Evolutionary conservation across 1,284 basidiomycete species (phyloP), one percentile per base, ranked within the genome.

Genomic region (Ceratorhiza oryzae-sativae): DNA sequence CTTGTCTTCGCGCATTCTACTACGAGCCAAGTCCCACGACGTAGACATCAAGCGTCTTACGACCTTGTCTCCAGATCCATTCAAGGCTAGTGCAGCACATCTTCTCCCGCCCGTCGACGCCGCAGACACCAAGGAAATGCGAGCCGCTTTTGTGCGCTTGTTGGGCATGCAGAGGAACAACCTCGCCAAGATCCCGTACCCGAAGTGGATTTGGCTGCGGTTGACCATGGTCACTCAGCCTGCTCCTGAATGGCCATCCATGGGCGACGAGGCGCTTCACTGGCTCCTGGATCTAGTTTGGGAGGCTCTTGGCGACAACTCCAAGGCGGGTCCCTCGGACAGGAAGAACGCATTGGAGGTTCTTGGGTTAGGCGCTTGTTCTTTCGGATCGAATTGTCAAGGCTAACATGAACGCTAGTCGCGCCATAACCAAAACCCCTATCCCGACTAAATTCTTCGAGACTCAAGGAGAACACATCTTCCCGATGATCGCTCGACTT

Each of bases 141-240:
- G 45, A 56, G 36, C 63, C 20, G 63, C 63, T 20, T 68, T 68
- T 34, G 63, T 55, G 10, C 63, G 63, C 36, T 39, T 68, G 12
- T 32, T 68, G 36, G 63, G 63, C 3, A 68, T 68, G 63, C 63
- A 68, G 27, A 46, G 63, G 23, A 55, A 68, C 51, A 68, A 32
- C 15, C 63, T 68, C 34, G 49, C 51, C 20, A 68, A 55, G 63
- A 68, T 39, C 23, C 51, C 63, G 23, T 68, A 68, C 20, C 32
- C 30, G 18, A 68, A 56, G 27, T 68, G 63, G 63, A 68, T 56
- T 32, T 68, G 63, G 63, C 51, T 68, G 5, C 49, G 42, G 18
- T 39, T 68, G 30, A 45, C 39, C 51, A 32, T 32, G 25, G 63
- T 68, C 25, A 68, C 63, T 27, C 51, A 68, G 39, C 23, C 34